Evolutionary conservation across 2,329 filamentous ascomycete genomes (phyloP), one percentile per base, ranked within the genome.

Genomic region (Clonostachys chloroleuca): DNA sequence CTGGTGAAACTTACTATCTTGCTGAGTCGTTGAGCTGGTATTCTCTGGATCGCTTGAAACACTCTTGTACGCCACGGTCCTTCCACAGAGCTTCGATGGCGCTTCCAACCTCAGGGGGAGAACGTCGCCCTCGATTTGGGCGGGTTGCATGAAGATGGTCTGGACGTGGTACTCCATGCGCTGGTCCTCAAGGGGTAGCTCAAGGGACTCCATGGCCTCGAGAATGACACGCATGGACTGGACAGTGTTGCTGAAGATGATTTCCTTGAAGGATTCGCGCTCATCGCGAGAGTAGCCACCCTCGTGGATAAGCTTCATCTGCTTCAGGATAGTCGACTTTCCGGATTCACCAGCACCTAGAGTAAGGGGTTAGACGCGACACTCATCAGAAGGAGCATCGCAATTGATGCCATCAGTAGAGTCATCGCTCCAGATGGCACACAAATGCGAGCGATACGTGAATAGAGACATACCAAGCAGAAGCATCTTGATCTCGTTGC

Each of bases 291-390:
- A 97, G 77, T 97, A 99, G 59, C 94, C 92, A 54, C 94, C 94
- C 78, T 99, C 94, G 70, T 99, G 90, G 63, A 99, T 99, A 63
- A 99, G 87, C 80, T 97, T 99, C 94, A 99, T 97, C 77, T 97
- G 92, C 77, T 97, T 97, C 56, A 97, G 83, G 52, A 97, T 92
- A 5, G 92, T 97, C 7, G 92, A 96, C 71, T 97, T 99, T 60
- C 94, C 70, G 51, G 70, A 71, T 92, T 99, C 94, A 86, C 94
- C 92, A 74, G 94, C 94, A 80, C 90, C 90, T 95, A 61, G 40
- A 14, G 24, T 52, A 49, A 44, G 8, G 34, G 40, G 54, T 68
- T 59, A 69, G 62, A 50, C 17, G 14, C 14, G 49, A 43, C 7
- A 36, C 42, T 37, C 30, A 16, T 40, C 34, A 30, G 34, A 40